Conservation (phyloP, 2,329 filamentous ascomycete species). For the Ophiobolus disseminans region DNA sequence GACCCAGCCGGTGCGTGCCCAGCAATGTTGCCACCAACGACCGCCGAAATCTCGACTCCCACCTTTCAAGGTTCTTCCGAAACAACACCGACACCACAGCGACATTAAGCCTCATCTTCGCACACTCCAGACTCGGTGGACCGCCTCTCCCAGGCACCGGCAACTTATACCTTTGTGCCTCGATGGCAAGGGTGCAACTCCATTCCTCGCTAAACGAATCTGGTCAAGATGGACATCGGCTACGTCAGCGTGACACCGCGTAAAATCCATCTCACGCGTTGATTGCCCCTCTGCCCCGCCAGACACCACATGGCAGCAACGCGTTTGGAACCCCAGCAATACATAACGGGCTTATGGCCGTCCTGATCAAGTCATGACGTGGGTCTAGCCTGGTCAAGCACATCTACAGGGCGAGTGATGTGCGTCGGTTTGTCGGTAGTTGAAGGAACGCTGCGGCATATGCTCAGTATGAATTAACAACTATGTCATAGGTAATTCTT, state of each 20-base stretch:
- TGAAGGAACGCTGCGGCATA: slow-evolving; percentile 19
- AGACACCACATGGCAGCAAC: slow-evolving; percentile 20
- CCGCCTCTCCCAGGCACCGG: too few relatives aligned
- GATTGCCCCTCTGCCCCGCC: slow-evolving; percentile 17
- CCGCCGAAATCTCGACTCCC: too few relatives aligned
- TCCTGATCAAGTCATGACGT: slow-evolving; percentile 41
- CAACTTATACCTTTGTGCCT: too few relatives aligned
- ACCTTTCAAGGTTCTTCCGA: too few relatives aligned
- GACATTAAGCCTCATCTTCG: too few relatives aligned
- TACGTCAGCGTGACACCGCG: slow-evolving; percentile 37
- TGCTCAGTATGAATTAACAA: not conserved
- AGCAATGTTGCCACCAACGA: too few relatives aligned
- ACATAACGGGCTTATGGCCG: slow-evolving; percentile 24
- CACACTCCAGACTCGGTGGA: too few relatives aligned
- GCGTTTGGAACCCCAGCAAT: slow-evolving; percentile 9
- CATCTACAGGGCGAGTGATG: slow-evolving; percentile 32
- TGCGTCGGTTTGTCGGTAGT: slow-evolving; percentile 26
- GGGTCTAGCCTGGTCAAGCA: slow-evolving; percentile 28
- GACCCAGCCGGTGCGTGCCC: too few relatives aligned
- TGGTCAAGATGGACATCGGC: not conserved
- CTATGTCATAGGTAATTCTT: slow-evolving; percentile 11
- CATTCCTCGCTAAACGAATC: not conserved
- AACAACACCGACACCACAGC: too few relatives aligned
- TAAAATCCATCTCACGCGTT: slow-evolving; percentile 24
- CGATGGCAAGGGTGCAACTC: not conserved